Conservation (phyloP, 1,284 basidiomycete genomes). For the Lentinula novae-zelandiae region DNA sequence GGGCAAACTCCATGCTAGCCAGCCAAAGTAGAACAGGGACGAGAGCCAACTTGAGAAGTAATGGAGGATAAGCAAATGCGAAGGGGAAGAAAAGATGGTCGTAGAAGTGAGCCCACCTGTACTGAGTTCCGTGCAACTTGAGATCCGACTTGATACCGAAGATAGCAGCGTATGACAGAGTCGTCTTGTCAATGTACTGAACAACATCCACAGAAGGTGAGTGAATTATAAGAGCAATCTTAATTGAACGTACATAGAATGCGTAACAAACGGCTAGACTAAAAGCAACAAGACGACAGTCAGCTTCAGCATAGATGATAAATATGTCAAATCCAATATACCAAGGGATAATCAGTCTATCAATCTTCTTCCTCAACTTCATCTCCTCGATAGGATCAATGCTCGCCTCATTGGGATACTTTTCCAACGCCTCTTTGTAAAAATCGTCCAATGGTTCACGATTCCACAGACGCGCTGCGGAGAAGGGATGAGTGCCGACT, state of each 20-base stretch:
- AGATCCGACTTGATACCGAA: slow-evolving; percentile 21
- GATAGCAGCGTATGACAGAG: slow-evolving; percentile 22
- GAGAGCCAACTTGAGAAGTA: slow-evolving; percentile 22
- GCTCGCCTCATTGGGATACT: slow-evolving; percentile 17
- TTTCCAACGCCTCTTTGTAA: slow-evolving; percentile 20
- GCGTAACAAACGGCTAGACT: not conserved
- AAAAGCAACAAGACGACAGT: too few relatives aligned
- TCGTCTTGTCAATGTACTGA: slow-evolving; percentile 27
- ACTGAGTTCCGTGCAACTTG: slow-evolving; percentile 16
- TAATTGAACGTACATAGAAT: not conserved
- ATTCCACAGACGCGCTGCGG: slow-evolving; percentile 14
- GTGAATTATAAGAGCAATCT: not conserved
- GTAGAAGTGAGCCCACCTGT: slow-evolving; percentile 11
- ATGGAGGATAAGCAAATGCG: not conserved
- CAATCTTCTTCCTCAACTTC: slow-evolving; percentile 17
- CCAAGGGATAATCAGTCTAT: slow-evolving; percentile 18
- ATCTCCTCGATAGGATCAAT: slow-evolving; percentile 17
- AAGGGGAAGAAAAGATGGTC: not conserved
- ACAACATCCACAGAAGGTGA: not conserved
- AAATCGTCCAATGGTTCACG: slow-evolving; percentile 16
- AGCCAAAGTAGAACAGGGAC: slow-evolving; percentile 35
- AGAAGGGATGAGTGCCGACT: slow-evolving; percentile 13
- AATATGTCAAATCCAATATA: not conserved
- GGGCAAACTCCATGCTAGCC: slow-evolving; percentile 33
- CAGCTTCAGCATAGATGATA: too few relatives aligned